Evolutionary conservation across 306 rosid species (phyloP).

Genomic region (Cucurbita ficifolia): DNA sequence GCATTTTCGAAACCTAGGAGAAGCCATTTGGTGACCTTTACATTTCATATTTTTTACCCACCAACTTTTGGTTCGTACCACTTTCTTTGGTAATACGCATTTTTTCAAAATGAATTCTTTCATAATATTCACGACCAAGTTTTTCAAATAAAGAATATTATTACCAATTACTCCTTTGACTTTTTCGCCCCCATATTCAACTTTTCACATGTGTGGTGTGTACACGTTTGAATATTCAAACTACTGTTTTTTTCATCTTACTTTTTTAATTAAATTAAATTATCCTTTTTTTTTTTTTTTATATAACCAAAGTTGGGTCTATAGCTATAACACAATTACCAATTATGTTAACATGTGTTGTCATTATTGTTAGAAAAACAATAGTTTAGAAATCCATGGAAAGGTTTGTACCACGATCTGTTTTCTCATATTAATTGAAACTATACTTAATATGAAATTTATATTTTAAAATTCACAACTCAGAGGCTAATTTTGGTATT

Average conservation of each 20-base stretch:
- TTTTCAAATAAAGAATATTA: neutral
- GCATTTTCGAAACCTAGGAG: no score
- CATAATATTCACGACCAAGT: neutral
- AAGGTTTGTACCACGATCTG: neutral
- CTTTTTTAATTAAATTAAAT: neutral
- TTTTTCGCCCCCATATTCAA: neutral
- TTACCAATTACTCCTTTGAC: no score
- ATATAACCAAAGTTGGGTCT: neutral
- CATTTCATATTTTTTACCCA: neutral
- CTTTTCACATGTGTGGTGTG: neutral
- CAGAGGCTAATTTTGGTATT: neutral
- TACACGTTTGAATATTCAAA: neutral
- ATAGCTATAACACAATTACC: neutral
- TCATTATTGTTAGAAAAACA: neutral
- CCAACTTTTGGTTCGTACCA: neutral
- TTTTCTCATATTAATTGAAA: no score
- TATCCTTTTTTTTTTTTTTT: neutral
- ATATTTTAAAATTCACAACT: neutral
- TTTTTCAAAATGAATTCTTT: no score
- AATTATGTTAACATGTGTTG: neutral
- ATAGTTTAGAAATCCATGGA: neutral
- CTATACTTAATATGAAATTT: neutral
- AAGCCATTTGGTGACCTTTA: neutral
- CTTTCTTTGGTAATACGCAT: neutral
- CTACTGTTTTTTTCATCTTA: neutral